Evolutionary conservation across 495 filamentous ascomycete species (phyloP).

Genomic region (Penicillium lividum): DNA sequence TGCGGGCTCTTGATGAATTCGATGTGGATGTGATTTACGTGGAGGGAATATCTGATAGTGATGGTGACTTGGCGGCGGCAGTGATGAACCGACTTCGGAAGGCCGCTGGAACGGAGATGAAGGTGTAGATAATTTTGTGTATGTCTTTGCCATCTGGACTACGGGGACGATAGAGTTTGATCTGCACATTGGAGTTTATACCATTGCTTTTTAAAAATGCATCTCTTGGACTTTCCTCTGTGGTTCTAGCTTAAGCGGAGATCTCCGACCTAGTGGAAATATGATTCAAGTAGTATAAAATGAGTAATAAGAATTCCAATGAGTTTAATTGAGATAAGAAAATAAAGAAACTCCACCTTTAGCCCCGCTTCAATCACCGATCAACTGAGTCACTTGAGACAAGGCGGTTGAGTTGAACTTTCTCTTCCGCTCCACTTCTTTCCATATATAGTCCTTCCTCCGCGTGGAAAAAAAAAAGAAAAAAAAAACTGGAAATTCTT

Average conservation of each 20-base stretch:
- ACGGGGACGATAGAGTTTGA: conserved; percentile 14
- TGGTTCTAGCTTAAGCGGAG: conserved; percentile 14
- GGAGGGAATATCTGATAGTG: conserved; percentile 76
- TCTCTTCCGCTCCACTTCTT: conserved; percentile 1
- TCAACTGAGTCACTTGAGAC: no score
- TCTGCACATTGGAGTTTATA: conserved; percentile 4
- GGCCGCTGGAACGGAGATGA: conserved; percentile 62
- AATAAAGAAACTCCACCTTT: neutral
- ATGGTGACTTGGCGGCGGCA: conserved; percentile 82
- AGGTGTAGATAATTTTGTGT: conserved; percentile 30
- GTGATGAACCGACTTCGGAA: conserved; percentile 96
- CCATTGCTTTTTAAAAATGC: conserved; percentile 1
- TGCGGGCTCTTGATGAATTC: conserved; percentile 79
- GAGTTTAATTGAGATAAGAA: neutral
- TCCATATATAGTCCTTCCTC: neutral
- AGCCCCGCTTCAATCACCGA: neutral
- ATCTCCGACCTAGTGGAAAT: conserved; percentile 18
- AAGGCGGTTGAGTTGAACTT: neutral
- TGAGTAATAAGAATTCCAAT: neutral
- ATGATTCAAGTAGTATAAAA: no score
- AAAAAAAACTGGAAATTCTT: neutral
- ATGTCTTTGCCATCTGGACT: conserved; percentile 8
- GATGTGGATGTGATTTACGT: conserved; percentile 86
- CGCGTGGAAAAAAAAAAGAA: neutral
- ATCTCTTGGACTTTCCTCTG: conserved; percentile 23